Conservation (phyloP, 768 basidiomycete genomes). For the Steccherinum ochraceum region DNA sequence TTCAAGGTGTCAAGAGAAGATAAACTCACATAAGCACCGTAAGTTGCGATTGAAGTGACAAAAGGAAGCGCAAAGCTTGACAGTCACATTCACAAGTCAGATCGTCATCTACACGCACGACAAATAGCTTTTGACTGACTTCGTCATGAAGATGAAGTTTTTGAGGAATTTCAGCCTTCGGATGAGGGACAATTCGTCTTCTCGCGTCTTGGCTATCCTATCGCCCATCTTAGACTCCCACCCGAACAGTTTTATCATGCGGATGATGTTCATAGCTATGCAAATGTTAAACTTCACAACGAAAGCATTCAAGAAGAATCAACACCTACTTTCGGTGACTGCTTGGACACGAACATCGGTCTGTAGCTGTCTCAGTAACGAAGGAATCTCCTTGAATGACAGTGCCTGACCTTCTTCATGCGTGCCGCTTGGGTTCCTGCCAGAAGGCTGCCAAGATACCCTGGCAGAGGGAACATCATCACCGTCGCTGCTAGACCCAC, state of each 20-base stretch:
- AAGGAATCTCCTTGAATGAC: too few relatives aligned
- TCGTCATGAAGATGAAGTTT: conserved; percentile 36
- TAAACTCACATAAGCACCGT: conserved; percentile 45
- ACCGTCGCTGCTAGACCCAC: conserved; percentile 37
- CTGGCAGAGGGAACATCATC: conserved; percentile 37
- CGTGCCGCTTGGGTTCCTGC: conserved; percentile 29
- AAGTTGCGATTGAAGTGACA: conserved; percentile 56
- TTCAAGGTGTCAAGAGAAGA: not conserved
- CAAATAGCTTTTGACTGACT: conserved; percentile 26
- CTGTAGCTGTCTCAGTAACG: conserved; percentile 20
- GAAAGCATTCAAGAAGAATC: not conserved
- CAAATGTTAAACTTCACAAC: not conserved
- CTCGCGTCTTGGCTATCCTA: conserved; percentile 46
- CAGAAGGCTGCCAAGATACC: conserved; percentile 30
- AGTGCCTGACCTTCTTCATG: conserved; percentile 31
- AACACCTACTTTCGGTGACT: conserved; percentile 32
- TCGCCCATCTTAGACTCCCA: conserved; percentile 41
- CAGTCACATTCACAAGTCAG: not conserved
- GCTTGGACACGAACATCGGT: conserved; percentile 41
- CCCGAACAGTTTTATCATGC: conserved; percentile 43
- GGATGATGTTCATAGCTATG: conserved; percentile 23
- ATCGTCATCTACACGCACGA: not conserved
- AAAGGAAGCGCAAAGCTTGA: conserved; percentile 51
- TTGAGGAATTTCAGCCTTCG: conserved; percentile 46
- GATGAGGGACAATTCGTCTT: conserved; percentile 49